phyloP scores from a whole-genome alignment of 1,284 basidiomycete genomes.

The Moesziomyces parantarcticus region DNA sequence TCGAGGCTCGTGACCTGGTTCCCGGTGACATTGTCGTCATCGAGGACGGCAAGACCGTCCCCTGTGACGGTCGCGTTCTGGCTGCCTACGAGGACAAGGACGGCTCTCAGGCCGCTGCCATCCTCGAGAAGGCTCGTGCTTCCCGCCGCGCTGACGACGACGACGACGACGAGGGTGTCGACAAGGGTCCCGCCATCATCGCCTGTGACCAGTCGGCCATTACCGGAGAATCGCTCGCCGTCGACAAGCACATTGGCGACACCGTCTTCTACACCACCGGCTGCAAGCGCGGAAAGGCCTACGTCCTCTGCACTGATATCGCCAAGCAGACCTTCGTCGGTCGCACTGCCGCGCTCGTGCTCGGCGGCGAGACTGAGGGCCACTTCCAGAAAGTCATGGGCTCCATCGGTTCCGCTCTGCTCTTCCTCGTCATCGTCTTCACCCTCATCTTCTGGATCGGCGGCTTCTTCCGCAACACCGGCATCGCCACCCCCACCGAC shows the following conservation, averaged over 20 bases:
- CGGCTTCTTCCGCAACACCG: slow-evolving; percentile 71
- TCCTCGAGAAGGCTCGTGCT: slow-evolving; percentile 65
- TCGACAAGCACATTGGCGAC: slow-evolving; percentile 73
- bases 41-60: slow-evolving; percentile 72
- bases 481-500: slow-evolving; percentile 70
- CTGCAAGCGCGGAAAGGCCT: slow-evolving; percentile 73
- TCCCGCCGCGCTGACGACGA: slow-evolving; percentile 64
- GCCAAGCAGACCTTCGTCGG: slow-evolving; percentile 72
- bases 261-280: slow-evolving; percentile 70
- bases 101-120: slow-evolving; percentile 62
- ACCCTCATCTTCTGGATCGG: slow-evolving; percentile 71
- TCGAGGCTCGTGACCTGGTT: slow-evolving; percentile 73
- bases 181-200: slow-evolving; percentile 72
- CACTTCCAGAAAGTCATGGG: slow-evolving; percentile 73
- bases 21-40: slow-evolving; percentile 72
- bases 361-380: slow-evolving; percentile 67
- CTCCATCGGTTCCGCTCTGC: slow-evolving; percentile 71
- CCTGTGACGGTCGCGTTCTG: slow-evolving; percentile 72
- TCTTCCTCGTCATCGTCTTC: slow-evolving; percentile 72
- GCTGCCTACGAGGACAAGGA: slow-evolving; percentile 70
- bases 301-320: slow-evolving; percentile 70
- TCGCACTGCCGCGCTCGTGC: slow-evolving; percentile 71
- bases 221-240: slow-evolving; percentile 73
- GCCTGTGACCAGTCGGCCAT: slow-evolving; percentile 73
- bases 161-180: slow-evolving; percentile 68